A percentile compares a stretch with the other conserved stretches of the same genome.
phyloP scores from a whole-genome alignment of 257 asterid species.

The Misopates orontium region DNA sequence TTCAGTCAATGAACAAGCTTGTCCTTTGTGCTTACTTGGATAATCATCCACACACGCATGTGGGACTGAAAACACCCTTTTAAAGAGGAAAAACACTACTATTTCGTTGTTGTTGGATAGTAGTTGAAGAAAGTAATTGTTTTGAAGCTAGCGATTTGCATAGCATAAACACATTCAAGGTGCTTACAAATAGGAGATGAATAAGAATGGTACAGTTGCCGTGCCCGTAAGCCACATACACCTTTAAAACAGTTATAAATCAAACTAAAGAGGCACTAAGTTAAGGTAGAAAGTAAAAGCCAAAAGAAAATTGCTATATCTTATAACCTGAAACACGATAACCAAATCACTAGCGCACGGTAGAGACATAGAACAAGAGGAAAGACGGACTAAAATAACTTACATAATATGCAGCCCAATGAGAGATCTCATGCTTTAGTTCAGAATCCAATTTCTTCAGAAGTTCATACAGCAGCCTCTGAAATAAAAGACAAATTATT shows the following conservation, averaged over 20 bases:
- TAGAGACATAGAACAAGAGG: slow-evolving; percentile 3
- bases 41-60: slow-evolving; percentile 3
- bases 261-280: background rate
- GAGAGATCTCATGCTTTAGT: slow-evolving; percentile 81
- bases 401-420: slow-evolving; percentile 98
- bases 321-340: slow-evolving; percentile 18
- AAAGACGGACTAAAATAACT: slow-evolving; percentile 31
- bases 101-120: background rate
- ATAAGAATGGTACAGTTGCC: too few relatives aligned
- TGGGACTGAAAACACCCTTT: background rate
- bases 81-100: background rate
- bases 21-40: background rate
- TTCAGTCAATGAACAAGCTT: background rate
- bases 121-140: background rate
- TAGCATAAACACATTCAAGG: background rate
- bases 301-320: background rate
- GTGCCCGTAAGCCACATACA: background rate
- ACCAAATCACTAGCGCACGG: background rate
- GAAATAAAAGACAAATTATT: slow-evolving; percentile 34
- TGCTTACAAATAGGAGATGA: background rate
- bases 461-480: slow-evolving; percentile 85
- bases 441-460: slow-evolving; percentile 91
- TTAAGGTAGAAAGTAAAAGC: background rate
- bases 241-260: background rate
- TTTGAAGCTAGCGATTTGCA: slow-evolving; percentile 18